These are phyloP conservation scores for Colletotrichum sp. DNA, from an alignment of 2,329 filamentous ascomycete species.

Conservation along the genomic window DNA sequence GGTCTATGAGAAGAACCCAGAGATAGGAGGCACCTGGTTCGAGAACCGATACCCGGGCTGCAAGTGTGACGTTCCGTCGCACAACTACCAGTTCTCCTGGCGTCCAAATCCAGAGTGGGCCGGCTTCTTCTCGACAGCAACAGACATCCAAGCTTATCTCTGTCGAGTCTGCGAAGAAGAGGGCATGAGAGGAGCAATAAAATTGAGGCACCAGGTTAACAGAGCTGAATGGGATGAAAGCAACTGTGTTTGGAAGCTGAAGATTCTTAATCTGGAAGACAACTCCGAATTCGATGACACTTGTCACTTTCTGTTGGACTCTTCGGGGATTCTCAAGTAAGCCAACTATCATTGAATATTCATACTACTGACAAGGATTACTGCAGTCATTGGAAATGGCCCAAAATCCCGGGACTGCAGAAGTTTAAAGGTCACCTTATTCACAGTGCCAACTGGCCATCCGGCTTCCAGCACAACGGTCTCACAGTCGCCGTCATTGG, in stretches of 20 bases:
- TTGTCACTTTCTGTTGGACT: background rate
- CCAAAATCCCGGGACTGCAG: slow-evolving; percentile 48
- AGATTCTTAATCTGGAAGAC: slow-evolving; percentile 39
- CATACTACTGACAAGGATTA: background rate
- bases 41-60: slow-evolving; percentile 66
- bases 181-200: slow-evolving; percentile 45
- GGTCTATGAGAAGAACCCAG: slow-evolving; percentile 60
- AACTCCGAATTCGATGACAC: slow-evolving; percentile 44
- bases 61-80: slow-evolving; percentile 59
- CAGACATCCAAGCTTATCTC: slow-evolving; percentile 62
- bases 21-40: slow-evolving; percentile 62
- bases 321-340: background rate
- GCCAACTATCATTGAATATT: background rate
- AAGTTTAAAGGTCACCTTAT: slow-evolving; percentile 49
- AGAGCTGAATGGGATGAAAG: slow-evolving; percentile 49
- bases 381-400: slow-evolving; percentile 46
- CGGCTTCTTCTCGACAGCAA: slow-evolving; percentile 58
- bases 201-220: slow-evolving; percentile 43
- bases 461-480: slow-evolving; percentile 23
- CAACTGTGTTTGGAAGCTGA: slow-evolving; percentile 45
- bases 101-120: slow-evolving; percentile 63
- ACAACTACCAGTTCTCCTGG: slow-evolving; percentile 68
- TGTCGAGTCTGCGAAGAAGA: slow-evolving; percentile 49
- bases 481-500: slow-evolving; percentile 37
- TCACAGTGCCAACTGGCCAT: slow-evolving; percentile 48